Evolutionary conservation across 768 basidiomycete genomes (phyloP), one percentile per base, ranked within the genome.

Genomic region (Pholiota conissans): DNA sequence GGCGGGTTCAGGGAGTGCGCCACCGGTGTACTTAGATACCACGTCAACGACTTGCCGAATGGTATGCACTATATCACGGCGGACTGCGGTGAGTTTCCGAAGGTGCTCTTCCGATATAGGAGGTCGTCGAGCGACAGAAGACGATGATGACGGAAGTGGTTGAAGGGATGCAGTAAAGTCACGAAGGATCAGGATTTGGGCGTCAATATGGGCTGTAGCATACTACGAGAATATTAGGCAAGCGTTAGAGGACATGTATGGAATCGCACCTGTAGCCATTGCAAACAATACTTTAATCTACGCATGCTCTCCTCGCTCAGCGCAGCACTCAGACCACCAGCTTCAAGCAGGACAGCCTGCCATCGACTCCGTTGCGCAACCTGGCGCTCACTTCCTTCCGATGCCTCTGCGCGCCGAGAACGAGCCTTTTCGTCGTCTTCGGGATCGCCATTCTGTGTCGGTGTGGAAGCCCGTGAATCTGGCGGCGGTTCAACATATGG

Each of bases 301-400:
- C 90, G 79, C 89, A 96, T 90, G 65, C 87, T 93, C 71, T 95
- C 94, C 61, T 95, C 93, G 69, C 92, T 93, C 29, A 95, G 77
- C 7, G 94, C 93, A 0, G 91, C 92, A 56, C 92, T 84, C 30
- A 96, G 77, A 0, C 93, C 93, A 13, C 93, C 92, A 2, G 92
- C 93, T 71, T 95, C 93, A 22, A 89, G 77, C 37, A 95, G 74
- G 26, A 95, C 82, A 0, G 89, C 83, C 63, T 94, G 92, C 93
- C 91, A 93, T 39, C 90, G 78, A 69, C 89, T 89, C n/a, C 92
- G 81, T 48, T 83, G 83, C 5, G 80, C 84, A 9, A 91, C 84
- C 66, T 87, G 82, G 22, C 79, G 78, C 29, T 80, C 75, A 29
- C 74, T 65, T 3, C 40, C 60, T 22, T 22, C 42, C 20, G 42